These are phyloP conservation scores for Fusarium compactum DNA, from an alignment of 2,329 filamentous ascomycete genomes.

Conservation along the genomic window DNA sequence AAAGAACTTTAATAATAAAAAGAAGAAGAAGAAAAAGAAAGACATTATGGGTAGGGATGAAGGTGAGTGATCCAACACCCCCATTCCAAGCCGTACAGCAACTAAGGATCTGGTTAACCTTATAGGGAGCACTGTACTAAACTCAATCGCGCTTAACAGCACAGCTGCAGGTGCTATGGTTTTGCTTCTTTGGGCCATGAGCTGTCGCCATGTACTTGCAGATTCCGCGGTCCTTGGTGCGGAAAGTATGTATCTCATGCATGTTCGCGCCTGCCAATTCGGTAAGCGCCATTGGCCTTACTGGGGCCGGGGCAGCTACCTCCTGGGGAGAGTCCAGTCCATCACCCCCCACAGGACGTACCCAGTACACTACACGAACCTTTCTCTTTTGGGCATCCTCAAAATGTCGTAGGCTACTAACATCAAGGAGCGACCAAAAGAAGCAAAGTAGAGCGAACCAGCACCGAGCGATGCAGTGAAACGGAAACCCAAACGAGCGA, in stretches of 20 bases:
- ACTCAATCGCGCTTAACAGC: conserved; percentile 39
- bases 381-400: conserved; percentile 26
- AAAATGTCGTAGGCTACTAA: conserved; percentile 1
- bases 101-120: conserved; percentile 5
- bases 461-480: neutral
- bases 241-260: neutral
- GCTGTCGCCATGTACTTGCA: conserved; percentile 1
- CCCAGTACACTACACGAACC: neutral
- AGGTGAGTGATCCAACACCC: conserved; percentile 2
- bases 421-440: neutral
- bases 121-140: conserved; percentile 37
- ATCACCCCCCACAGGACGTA: conserved; percentile 17
- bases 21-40: neutral
- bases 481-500: neutral
- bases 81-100: conserved; percentile 1
- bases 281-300: conserved; percentile 10
- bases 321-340: neutral
- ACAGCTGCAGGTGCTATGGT: conserved; percentile 26
- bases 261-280: conserved; percentile 3
- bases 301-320: neutral
- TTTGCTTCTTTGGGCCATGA: conserved; percentile 23
- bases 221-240: neutral
- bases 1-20: conserved; percentile 10
- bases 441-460: conserved; percentile 3
- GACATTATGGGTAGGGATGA: conserved; percentile 5